phyloP scores from a whole-genome alignment of 345 rosid genomes.

The Trapa incisa region DNA sequence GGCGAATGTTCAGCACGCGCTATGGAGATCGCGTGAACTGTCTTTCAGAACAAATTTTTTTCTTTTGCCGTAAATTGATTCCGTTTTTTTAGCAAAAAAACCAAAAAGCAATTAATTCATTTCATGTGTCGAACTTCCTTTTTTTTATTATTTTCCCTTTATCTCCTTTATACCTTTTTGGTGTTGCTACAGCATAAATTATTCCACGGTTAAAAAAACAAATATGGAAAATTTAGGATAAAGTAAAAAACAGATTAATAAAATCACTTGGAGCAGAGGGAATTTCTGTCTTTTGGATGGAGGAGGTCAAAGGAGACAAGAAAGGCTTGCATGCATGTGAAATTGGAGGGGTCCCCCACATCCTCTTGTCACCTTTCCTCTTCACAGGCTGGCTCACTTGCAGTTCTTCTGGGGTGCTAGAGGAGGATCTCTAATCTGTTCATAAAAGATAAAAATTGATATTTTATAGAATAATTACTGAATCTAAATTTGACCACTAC shows the following conservation, averaged over 20 bases:
- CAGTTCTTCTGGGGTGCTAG: too few species aligned
- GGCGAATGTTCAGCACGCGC: constrained; percentile 1
- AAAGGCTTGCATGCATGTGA: background rate
- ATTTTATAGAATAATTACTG: too few species aligned
- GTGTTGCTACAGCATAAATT: too few species aligned
- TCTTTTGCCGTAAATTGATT: background rate
- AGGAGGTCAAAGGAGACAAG: background rate
- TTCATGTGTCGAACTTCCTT: background rate
- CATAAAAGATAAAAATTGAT: too few species aligned
- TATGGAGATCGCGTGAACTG: background rate
- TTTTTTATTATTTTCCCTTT: background rate
- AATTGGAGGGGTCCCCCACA: background rate
- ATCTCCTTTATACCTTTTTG: background rate
- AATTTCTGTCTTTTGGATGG: background rate
- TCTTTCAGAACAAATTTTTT: background rate
- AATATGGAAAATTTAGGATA: too few species aligned
- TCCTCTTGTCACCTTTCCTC: background rate
- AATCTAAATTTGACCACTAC: too few species aligned
- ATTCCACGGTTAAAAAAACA: too few species aligned
- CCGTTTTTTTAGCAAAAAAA: background rate
- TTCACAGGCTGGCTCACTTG: background rate
- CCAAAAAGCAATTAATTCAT: too few species aligned
- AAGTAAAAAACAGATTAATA: too few species aligned
- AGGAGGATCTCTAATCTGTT: too few species aligned
- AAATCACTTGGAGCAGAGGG: background rate